Conservation (phyloP, 805 yeast genomes). For the Ogataea trehalophila region DNA sequence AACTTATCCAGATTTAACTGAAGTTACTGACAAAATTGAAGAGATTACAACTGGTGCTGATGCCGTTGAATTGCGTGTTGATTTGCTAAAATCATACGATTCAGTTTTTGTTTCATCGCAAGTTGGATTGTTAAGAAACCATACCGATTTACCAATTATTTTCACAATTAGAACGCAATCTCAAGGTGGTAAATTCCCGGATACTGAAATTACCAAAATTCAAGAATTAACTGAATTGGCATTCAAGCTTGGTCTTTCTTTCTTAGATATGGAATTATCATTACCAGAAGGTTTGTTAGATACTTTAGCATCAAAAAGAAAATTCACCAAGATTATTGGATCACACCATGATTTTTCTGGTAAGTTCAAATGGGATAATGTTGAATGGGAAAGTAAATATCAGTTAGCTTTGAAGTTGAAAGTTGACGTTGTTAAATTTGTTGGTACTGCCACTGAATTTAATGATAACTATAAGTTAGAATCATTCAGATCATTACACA, state of each 20-base stretch:
- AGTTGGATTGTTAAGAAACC: conserved; percentile 61
- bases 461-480: conserved; percentile 71
- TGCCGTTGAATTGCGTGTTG: conserved; percentile 84
- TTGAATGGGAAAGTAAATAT: conserved; percentile 73
- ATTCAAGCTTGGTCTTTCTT: conserved; percentile 73
- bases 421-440: conserved; percentile 77
- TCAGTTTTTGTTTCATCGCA: conserved; percentile 65
- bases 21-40: conserved; percentile 40
- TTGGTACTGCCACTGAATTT: conserved; percentile 64
- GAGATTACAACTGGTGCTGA: conserved; percentile 62
- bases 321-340: conserved; percentile 69
- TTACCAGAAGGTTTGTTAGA: conserved; percentile 54
- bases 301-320: conserved; percentile 46
- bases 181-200: conserved; percentile 83
- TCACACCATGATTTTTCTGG: conserved; percentile 78
- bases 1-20: conserved; percentile 57
- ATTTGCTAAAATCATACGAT: conserved; percentile 50
- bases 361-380: conserved; percentile 53
- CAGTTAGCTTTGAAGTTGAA: conserved; percentile 59
- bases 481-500: conserved; percentile 55
- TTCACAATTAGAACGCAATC: conserved; percentile 71
- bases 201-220: conserved; percentile 44
- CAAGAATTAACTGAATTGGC: conserved; percentile 55
- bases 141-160: conserved; percentile 66
- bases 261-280: conserved; percentile 73